Base-by-base conservation (phyloP, 371 early-diverging fungal genomes). In the Mortierella sp. region DNA sequence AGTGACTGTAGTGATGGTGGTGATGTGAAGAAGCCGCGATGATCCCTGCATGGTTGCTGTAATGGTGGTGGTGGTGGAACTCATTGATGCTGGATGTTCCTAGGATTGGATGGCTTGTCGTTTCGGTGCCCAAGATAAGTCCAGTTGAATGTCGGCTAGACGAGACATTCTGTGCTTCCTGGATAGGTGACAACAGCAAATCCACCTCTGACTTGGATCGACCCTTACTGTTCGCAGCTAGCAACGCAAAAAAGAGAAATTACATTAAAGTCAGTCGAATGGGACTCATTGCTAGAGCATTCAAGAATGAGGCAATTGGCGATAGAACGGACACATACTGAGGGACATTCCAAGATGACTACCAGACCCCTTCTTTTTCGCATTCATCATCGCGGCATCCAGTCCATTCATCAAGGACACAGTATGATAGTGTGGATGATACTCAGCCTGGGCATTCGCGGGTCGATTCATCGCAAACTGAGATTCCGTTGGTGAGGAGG, bases 161-260 rank as follows among this genome's bases (percentile, higher is more conserved):
- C 0, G 9, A 50, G 6, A 22, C 22, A 1, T 44, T 44, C 10
- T 34, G 63, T 6, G 39, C 14, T 31, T 77, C 81, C 0, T 71
- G 74, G 4, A 71, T 41, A 24, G 77, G 39, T 1, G 68, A 37
- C 11, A 70, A 40, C 13, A 68, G 45, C n/a, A 81, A 71, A 41
- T 81, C 77, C 4, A 81, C 29, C 31, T 81, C 82, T 14, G 82
- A 81, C 45, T 73, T 81, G 34, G 82, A 77, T n/a, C 68, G 65
- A 11, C 74, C 77, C 64, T 81, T 73, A 43, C 47, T 63, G 47
- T 71, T 44, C 2, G 19, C 10, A 19, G 26, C 58, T 73, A 52
- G 44, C 37, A n/a, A 13, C 4, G n/a, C 22, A 9, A 4, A 5
- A 63, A 11, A 14, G 6, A 29, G 44, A 39, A 7, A 37, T 5